Conservation (phyloP, 2,329 filamentous ascomycete species). For the Chrysosporium keratinophilum region DNA sequence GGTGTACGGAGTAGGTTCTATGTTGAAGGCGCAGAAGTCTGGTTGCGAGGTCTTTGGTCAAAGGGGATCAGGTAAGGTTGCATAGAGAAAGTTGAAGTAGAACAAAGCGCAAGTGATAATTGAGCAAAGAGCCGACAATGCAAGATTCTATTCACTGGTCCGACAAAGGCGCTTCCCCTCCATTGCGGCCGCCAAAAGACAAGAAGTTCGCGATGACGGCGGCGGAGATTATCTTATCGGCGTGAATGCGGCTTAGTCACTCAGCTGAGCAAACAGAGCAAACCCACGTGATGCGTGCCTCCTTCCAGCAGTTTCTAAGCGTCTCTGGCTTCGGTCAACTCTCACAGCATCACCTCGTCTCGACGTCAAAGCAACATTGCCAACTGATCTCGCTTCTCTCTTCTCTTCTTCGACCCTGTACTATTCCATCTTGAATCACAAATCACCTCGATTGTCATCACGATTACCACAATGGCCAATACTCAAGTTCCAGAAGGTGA, state of each 20-base stretch:
- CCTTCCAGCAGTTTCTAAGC: constrained; percentile 36
- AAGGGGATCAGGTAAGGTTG: no score
- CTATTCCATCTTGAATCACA: constrained; percentile 14
- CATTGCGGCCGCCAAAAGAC: background rate
- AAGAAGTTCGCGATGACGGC: background rate
- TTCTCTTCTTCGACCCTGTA: constrained; percentile 3
- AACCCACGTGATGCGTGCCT: constrained; percentile 7
- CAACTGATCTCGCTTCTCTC: background rate
- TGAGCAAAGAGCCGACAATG: no score
- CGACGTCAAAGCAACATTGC: constrained; percentile 7
- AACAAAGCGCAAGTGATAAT: no score
- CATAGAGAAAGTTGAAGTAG: no score
- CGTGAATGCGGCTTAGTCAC: background rate
- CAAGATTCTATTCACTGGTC: background rate
- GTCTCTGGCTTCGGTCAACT: constrained; percentile 12
- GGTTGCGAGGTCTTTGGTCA: no score
- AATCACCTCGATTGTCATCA: constrained; percentile 12
- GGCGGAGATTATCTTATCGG: constrained; percentile 7
- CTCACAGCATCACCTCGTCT: constrained; percentile 11
- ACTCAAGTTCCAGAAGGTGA: constrained; percentile 39
- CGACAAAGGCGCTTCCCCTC: background rate
- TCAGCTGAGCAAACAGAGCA: constrained; percentile 1
- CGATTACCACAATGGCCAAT: constrained; percentile 23
- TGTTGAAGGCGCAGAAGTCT: no score
- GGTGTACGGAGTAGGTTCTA: background rate